Evolutionary conservation across 495 filamentous ascomycete species (phyloP), one percentile per base, ranked within the genome.

Genomic region (Cladorrhinum samala): DNA sequence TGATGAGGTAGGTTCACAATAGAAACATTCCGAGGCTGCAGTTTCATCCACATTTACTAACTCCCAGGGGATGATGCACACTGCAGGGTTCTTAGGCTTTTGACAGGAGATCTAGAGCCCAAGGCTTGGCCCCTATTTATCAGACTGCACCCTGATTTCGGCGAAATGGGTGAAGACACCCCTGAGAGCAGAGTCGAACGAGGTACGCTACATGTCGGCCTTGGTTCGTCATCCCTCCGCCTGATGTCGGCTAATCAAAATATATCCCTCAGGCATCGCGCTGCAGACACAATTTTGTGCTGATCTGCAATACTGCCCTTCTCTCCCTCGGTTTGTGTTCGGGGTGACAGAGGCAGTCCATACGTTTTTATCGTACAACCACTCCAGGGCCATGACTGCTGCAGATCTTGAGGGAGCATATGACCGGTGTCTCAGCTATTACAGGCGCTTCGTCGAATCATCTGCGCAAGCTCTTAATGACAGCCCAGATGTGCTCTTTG

Each of bases 81-180:
- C 4, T 1, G 14, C 27, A 66, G 63, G 14, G 14, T 58, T 9
- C 20, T 66, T 6, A 30, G 59, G 6, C 59, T 66, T 18, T 44
- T 64, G n/a, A 58, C 61, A 1, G 58, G 64, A 6, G 54, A 57
- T 42, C 56, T 66, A 3, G 64, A 66, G 18, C 56, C 57, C 3
- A 66, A 58, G 2, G 45, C 49, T 1, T 58, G 61, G 2, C 64
- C 64, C 0, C n/a, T 66, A 21, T 64, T 66, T 30, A 64, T 64
- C 53, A 54, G 62, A 13, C 48, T 66, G 1, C 39, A 58, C n/a
- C 47, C 50, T 8, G 45, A 56, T 8, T 38, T 53, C 7, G 46
- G 27, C 9, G 54, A 56, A 17, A 17, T 47, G 21, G 59, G 50
- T 4, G 58, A 66, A 13, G 64, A 66, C n/a, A 40, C 43, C 4